Conservation (phyloP, 306 rosid species). For the Datisca glomerata region DNA sequence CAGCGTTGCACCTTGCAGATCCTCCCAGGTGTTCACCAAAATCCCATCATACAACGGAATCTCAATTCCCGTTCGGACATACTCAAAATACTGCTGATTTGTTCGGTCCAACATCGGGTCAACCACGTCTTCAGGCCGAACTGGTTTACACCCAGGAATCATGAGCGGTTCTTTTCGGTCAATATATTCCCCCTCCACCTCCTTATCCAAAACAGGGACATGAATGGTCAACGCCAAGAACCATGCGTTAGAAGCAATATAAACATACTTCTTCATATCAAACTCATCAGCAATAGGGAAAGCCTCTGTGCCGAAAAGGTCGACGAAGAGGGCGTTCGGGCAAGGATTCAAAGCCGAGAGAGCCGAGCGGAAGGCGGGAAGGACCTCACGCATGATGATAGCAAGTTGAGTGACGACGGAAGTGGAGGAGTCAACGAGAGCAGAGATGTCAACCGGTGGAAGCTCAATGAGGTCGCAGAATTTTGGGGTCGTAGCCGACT, state of each 20-base stretch:
- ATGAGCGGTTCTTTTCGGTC: conserved; percentile 16
- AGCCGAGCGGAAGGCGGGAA: not conserved
- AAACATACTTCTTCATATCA: conserved; percentile 27
- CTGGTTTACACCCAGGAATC: conserved; percentile 27
- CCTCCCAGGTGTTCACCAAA: conserved; percentile 50
- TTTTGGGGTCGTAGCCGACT: conserved; percentile 5
- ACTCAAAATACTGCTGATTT: conserved; percentile 15
- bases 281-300: conserved; percentile 37
- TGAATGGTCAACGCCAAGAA: conserved; percentile 18
- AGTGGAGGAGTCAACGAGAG: conserved; percentile 3
- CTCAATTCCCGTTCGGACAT: not conserved
- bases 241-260: conserved; percentile 29
- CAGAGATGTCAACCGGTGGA: conserved; percentile 12
- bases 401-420: conserved; percentile 2
- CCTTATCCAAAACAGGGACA: conserved; percentile 17
- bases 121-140: conserved; percentile 27
- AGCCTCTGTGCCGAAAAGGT: conserved; percentile 30
- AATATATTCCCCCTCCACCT: conserved; percentile 21
- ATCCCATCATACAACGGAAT: conserved; percentile 27
- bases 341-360: conserved; percentile 7
- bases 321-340: conserved; percentile 37
- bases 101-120: conserved; percentile 19
- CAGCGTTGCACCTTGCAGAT: conserved; percentile 11
- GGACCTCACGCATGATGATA: conserved; percentile 20
- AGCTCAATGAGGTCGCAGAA: conserved; percentile 22